Evolutionary conservation across 2,329 filamentous ascomycete genomes (phyloP).

Genomic region (Periglandula ipomoeae): DNA sequence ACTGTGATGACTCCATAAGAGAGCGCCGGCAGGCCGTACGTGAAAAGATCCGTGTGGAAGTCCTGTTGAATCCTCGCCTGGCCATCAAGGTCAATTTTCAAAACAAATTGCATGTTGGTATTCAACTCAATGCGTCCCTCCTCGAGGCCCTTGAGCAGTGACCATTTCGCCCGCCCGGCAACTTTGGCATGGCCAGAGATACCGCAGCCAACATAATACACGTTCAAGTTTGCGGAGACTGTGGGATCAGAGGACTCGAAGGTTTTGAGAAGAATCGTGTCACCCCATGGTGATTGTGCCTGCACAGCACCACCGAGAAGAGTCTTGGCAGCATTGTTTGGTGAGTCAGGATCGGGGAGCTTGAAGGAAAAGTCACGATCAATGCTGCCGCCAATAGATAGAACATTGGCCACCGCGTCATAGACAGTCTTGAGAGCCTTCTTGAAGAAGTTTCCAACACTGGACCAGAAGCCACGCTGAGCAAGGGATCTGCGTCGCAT

Average conservation of each 20-base stretch:
- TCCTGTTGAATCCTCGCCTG: constrained; percentile 13
- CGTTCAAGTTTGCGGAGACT: background rate
- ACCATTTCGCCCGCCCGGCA: constrained; percentile 7
- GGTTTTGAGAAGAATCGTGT: constrained; percentile 4
- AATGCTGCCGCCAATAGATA: constrained; percentile 9
- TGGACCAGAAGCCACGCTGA: constrained; percentile 7
- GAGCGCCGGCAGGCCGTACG: constrained; percentile 16
- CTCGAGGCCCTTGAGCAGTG: constrained; percentile 11
- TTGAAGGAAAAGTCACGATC: constrained; percentile 12
- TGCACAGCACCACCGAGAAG: background rate
- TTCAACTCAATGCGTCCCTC: constrained; percentile 12
- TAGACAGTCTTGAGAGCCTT: background rate
- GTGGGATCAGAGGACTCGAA: background rate
- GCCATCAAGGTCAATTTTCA: constrained; percentile 23
- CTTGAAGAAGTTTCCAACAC: background rate
- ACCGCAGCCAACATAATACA: constrained; percentile 8
- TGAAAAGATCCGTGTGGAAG: constrained; percentile 15
- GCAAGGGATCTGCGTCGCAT: constrained; percentile 4
- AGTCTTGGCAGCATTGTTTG: background rate
- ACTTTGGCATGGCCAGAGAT: constrained; percentile 2
- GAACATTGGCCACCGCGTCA: constrained; percentile 2
- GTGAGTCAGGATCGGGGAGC: constrained; percentile 11
- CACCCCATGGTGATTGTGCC: constrained; percentile 5
- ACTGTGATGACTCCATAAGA: constrained; percentile 18
- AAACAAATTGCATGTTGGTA: constrained; percentile 12